phyloP scores from a whole-genome alignment of 805 yeast species.

The Teunomyces aglyptinius region DNA sequence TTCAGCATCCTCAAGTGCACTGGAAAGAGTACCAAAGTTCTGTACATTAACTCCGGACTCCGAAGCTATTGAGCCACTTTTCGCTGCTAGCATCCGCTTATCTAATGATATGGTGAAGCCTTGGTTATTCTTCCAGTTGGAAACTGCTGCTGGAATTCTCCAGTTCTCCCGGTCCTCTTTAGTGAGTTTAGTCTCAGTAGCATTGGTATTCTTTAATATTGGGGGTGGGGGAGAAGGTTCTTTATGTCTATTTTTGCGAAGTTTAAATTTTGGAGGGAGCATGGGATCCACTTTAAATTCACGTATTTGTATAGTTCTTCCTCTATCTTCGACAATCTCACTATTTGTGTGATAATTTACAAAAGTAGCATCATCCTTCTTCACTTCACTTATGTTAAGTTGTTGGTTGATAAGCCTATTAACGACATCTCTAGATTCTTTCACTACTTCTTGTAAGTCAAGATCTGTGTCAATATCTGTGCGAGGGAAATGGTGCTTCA shows the following conservation, averaged over 20 bases:
- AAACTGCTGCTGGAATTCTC: conserved; percentile 87
- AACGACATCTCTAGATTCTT: conserved; percentile 57
- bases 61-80: conserved; percentile 24
- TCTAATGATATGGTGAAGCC: conserved; percentile 84
- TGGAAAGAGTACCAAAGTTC: conserved; percentile 60
- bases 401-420: conserved; percentile 48
- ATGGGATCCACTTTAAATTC: conserved; percentile 77
- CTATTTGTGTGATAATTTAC: conserved; percentile 20
- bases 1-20: conserved; percentile 57
- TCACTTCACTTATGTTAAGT: conserved; percentile 21
- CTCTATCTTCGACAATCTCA: conserved; percentile 13
- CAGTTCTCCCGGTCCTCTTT: conserved; percentile 75
- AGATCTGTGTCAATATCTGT: conserved; percentile 41
- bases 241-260: conserved; percentile 64
- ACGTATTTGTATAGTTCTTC: conserved; percentile 59
- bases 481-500: conserved; percentile 40
- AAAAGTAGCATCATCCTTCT: conserved; percentile 26
- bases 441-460: conserved; percentile 45
- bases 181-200: conserved; percentile 44
- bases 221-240: conserved; percentile 67
- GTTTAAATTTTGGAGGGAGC: conserved; percentile 75
- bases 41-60: conserved; percentile 48
- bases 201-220: conserved; percentile 55
- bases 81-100: conserved; percentile 59
- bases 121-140: conserved; percentile 93